Conservation (phyloP, 768 basidiomycete species). For the Amanita rubescens region DNA sequence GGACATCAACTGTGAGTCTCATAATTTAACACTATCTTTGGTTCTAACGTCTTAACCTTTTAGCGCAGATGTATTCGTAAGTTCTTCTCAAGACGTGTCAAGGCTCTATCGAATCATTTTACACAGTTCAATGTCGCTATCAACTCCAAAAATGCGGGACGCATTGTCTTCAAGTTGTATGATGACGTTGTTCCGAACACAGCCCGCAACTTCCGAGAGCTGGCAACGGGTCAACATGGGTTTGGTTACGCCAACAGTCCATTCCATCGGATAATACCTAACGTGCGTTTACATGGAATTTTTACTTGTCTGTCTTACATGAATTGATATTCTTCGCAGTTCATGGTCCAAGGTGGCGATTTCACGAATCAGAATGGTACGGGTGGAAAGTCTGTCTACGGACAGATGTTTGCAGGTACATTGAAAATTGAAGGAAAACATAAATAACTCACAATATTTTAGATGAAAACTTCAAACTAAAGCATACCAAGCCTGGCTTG, state of each 20-base stretch:
- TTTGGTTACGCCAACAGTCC: constrained; percentile 63
- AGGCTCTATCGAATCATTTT: neutral
- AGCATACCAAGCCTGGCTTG: constrained; percentile 58
- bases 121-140: constrained; percentile 60
- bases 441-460: neutral
- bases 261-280: constrained; percentile 73
- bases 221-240: constrained; percentile 59
- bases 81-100: constrained; percentile 6
- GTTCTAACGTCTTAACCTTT: constrained; percentile 7
- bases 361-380: constrained; percentile 72
- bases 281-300: constrained; percentile 28
- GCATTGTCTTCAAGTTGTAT: constrained; percentile 78
- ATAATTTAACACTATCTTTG: constrained; percentile 13
- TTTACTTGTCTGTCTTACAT: no score
- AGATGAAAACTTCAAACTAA: constrained; percentile 79
- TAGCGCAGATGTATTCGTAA: constrained; percentile 35
- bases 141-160: constrained; percentile 50
- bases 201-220: constrained; percentile 71
- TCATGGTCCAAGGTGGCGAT: constrained; percentile 88
- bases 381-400: constrained; percentile 84
- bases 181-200: constrained; percentile 82
- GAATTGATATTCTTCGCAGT: no score
- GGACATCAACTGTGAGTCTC: constrained; percentile 29
- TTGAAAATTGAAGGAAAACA: neutral
- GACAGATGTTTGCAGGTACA: constrained; percentile 67